phyloP scores from a whole-genome alignment of 163 green algal genomes.

The Chloromonas sp. region DNA sequence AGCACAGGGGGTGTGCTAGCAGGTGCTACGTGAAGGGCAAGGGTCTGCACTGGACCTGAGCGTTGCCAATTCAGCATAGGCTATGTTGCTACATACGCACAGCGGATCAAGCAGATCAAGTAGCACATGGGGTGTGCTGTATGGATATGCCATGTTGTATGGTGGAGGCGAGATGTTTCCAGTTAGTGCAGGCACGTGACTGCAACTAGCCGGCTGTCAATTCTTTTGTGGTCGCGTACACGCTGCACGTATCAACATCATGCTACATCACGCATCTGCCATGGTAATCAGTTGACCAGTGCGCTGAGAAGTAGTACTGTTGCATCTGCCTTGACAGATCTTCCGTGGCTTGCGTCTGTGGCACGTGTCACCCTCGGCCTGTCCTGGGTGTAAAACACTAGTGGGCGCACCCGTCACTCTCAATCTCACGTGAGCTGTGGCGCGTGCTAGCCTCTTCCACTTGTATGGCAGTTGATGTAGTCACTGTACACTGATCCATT shows the following conservation, averaged over 20 bases:
- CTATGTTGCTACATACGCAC: not conserved
- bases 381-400: constrained; percentile 35
- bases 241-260: not conserved
- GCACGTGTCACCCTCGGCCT: constrained; percentile 60
- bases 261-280: not conserved
- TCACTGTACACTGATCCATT: no score
- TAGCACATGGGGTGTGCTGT: no score
- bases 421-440: no score
- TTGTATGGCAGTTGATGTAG: no score
- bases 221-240: not conserved
- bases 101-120: not conserved
- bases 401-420: constrained; percentile 14
- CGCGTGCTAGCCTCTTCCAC: no score
- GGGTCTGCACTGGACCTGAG: not conserved
- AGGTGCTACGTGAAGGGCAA: not conserved
- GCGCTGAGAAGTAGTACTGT: not conserved
- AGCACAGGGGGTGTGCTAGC: not conserved
- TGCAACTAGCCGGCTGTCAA: no score
- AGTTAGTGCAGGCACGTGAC: no score
- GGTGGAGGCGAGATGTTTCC: no score
- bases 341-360: constrained; percentile 61
- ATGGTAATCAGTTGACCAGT: not conserved
- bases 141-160: no score
- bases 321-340: constrained; percentile 27
- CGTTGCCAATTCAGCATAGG: not conserved